Evolutionary conservation across 164 flowering plant species (phyloP).

Genomic region (Kingdonia uniflora): DNA sequence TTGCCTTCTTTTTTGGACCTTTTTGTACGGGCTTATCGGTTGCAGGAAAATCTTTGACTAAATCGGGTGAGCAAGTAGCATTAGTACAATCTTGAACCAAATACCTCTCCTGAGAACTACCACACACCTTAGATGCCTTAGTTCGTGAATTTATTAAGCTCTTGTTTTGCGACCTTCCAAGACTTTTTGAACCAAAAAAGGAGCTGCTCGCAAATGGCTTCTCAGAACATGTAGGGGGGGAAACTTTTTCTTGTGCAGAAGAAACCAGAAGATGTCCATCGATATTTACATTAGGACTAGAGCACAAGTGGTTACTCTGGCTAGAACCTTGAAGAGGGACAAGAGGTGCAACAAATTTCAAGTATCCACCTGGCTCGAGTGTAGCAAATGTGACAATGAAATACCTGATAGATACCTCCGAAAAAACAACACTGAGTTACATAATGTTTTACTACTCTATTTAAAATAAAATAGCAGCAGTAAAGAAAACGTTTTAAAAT

Average conservation of each 20-base stretch:
- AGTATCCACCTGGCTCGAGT: constrained; percentile 11
- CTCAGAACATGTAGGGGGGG: too few relatives aligned
- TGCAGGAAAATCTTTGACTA: constrained; percentile 12
- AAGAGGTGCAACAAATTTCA: constrained; percentile 19
- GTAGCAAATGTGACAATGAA: constrained; percentile 16
- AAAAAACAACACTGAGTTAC: not conserved
- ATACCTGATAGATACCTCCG: constrained; percentile 21
- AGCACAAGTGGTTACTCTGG: constrained; percentile 9
- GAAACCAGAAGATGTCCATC: too few relatives aligned
- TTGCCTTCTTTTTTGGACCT: constrained; percentile 28
- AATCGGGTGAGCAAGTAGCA: constrained; percentile 15
- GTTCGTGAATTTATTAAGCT: constrained; percentile 9
- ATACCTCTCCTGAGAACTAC: constrained; percentile 8
- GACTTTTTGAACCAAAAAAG: constrained; percentile 17
- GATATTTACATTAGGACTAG: too few relatives aligned
- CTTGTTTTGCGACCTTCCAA: constrained; percentile 13
- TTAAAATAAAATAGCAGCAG: too few relatives aligned
- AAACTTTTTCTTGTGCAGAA: too few relatives aligned
- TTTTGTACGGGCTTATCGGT: constrained; percentile 16
- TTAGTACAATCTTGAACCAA: constrained; percentile 13
- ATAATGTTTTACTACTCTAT: too few relatives aligned
- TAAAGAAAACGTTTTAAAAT: too few relatives aligned
- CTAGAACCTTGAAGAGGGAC: constrained; percentile 17
- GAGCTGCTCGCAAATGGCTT: constrained; percentile 15
- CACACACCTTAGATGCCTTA: too few relatives aligned